Evolutionary conservation across 768 basidiomycete genomes (phyloP), one percentile per base, ranked within the genome.

Genomic region (Mycena capillaripes): DNA sequence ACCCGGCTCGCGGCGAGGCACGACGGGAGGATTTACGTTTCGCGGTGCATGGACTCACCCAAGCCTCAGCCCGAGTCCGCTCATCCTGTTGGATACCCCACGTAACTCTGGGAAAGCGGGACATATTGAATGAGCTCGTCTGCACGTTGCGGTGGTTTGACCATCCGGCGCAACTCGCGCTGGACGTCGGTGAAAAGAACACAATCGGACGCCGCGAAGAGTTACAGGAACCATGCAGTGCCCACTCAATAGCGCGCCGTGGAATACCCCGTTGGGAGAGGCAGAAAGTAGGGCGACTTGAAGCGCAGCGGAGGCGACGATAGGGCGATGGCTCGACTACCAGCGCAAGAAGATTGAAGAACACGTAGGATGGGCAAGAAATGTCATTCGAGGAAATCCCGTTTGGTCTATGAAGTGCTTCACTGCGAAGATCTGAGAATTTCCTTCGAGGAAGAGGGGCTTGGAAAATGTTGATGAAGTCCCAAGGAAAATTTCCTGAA

Each of bases 111-210:
- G 11, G 50, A 48, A 7, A 69, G 56, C 0, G 66, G 40, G 16
- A 68, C 67, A 25, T 46, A 46, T 40, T 69, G 68, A 53, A 65
- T 58, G 9, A 23, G 53, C 44, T 62, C 53, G 52, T 61, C 64
- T 30, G 65, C 66, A 29, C 66, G 53, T 42, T 68, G 53, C 16
- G 59, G 53, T 5, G 72, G 63, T 25, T 66, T 61, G 25, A 73
- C 48, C 4, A 73, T 30, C 27, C 25, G 57, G 23, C n/a, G n/a
- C n/a, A 70, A 63, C 52, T 73, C 63, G 23, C 72, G 72, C 25
- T 73, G 72, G 38, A 72, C 66, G 16, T 72, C 62, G 7, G 67
- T 73, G 36, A 73, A 50, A 16, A 69, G 57, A 30, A 73, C 66
- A 34, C 14, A 73, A 21, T 69, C 72, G n/a, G 67, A 69, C 29